phyloP scores from a whole-genome alignment of 2,329 filamentous ascomycete genomes.

The Fusarium nurragi region DNA sequence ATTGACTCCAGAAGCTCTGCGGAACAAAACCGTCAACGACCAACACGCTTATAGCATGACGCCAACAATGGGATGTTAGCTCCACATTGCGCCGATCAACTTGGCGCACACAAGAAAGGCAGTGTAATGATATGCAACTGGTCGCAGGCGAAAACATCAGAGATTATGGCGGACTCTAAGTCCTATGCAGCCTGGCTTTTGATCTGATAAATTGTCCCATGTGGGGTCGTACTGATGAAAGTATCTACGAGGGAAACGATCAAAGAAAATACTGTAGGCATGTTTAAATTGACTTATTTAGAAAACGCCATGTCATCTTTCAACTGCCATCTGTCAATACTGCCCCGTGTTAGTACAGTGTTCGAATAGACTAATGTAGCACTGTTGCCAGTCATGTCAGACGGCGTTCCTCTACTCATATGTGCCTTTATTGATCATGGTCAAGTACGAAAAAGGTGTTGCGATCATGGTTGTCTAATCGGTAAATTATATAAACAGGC shows the following conservation, averaged over 20 bases:
- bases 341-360: background rate
- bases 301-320: conserved; percentile 8
- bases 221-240: conserved; percentile 13
- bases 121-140: background rate
- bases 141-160: background rate
- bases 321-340: background rate
- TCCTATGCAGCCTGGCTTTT: background rate
- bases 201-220: background rate
- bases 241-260: conserved; percentile 22
- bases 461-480: conserved; percentile 3
- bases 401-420: background rate
- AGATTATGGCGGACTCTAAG: conserved; percentile 1
- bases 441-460: conserved; percentile 15
- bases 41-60: conserved; percentile 7
- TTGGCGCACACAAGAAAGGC: conserved; percentile 30
- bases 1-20: conserved; percentile 32
- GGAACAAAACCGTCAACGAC: conserved; percentile 32
- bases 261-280: conserved; percentile 3
- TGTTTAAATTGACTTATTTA: background rate
- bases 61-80: conserved; percentile 12
- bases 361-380: background rate
- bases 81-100: conserved; percentile 43
- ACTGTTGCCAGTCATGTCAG: background rate
- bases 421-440: background rate
- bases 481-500: background rate